These are phyloP conservation scores for Cyclotella kingstonii DNA, from an alignment of 108 stramenopile genomes.

Conservation along the genomic window DNA sequence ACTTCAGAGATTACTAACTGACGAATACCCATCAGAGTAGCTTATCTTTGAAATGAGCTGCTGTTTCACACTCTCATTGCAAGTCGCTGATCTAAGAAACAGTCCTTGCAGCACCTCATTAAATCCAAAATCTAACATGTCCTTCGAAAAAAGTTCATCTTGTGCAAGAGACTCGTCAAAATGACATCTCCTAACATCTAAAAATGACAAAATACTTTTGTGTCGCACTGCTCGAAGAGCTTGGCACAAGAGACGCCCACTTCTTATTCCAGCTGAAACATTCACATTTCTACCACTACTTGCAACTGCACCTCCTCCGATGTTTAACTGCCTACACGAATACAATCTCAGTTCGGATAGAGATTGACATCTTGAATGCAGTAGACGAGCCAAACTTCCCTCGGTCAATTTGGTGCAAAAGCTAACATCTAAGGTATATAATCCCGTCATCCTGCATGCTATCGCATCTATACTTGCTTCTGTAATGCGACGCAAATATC, in stretches of 20 bases:
- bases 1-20: too few relatives aligned
- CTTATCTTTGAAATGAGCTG: neutral
- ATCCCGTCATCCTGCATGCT: conserved; percentile 28
- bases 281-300: conserved; percentile 1
- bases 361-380: conserved; percentile 26
- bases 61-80: conserved; percentile 9
- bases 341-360: conserved; percentile 55
- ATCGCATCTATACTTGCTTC: conserved; percentile 49
- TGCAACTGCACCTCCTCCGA: conserved; percentile 1
- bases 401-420: conserved; percentile 61
- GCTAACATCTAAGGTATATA: conserved; percentile 64
- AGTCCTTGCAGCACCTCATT: conserved; percentile 42
- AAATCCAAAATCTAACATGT: conserved; percentile 44
- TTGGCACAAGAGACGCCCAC: conserved; percentile 39
- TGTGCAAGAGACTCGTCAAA: conserved; percentile 10
- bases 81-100: conserved; percentile 26
- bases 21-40: too few relatives aligned
- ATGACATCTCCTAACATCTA: conserved; percentile 48
- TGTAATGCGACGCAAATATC: conserved; percentile 54
- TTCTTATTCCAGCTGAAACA: conserved; percentile 16
- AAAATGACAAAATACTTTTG: conserved; percentile 23
- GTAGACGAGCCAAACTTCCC: conserved; percentile 26
- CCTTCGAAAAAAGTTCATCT: conserved; percentile 37
- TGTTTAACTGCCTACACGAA: conserved; percentile 30
- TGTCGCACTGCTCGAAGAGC: conserved; percentile 30